Percentiles rank a stretch among this genome's conserved stretches.
These are phyloP conservation scores for Amphicarpaea edgeworthii DNA, from an alignment of 306 rosid species.

Conservation along the genomic window DNA sequence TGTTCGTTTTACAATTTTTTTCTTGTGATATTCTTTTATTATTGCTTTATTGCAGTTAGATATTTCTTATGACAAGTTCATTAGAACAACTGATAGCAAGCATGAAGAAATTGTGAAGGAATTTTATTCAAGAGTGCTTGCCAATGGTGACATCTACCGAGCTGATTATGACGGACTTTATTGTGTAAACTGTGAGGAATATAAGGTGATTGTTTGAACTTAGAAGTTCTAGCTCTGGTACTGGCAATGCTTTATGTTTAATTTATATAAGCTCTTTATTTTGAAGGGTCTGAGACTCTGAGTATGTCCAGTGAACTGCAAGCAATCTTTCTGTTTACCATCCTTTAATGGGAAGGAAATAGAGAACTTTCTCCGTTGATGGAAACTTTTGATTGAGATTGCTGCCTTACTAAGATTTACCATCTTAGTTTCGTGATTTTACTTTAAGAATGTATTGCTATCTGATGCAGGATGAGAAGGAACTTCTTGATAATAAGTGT, in stretches of 20 bases:
- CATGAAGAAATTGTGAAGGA: slow-evolving; percentile 94
- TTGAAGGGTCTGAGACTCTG: slow-evolving; percentile 19
- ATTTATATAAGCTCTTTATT: slow-evolving; percentile 23
- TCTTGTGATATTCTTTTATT: background rate
- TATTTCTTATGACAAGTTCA: slow-evolving; percentile 86
- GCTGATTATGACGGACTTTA: slow-evolving; percentile 97
- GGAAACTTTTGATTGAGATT: slow-evolving; percentile 27
- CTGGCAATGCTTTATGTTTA: slow-evolving; percentile 1
- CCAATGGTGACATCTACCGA: slow-evolving; percentile 88
- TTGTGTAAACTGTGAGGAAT: slow-evolving; percentile 95
- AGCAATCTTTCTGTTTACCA: background rate
- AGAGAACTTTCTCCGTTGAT: slow-evolving; percentile 18
- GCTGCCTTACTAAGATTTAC: slow-evolving; percentile 22
- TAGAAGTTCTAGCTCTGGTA: slow-evolving; percentile 26
- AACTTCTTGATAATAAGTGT: slow-evolving; percentile 77
- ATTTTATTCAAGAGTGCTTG: slow-evolving; percentile 88
- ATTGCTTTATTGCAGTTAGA: slow-evolving; percentile 67
- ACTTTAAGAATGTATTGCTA: slow-evolving; percentile 31
- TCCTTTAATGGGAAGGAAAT: slow-evolving; percentile 1
- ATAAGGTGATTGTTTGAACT: slow-evolving; percentile 67
- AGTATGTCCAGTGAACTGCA: background rate
- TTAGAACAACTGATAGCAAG: slow-evolving; percentile 87
- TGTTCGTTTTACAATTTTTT: background rate
- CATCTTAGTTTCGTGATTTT: slow-evolving; percentile 29
- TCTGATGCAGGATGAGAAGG: slow-evolving; percentile 85